These are phyloP conservation scores for Phytopythium sindhum DNA, from an alignment of 352 stramenopile genomes.

Conservation along the genomic window DNA sequence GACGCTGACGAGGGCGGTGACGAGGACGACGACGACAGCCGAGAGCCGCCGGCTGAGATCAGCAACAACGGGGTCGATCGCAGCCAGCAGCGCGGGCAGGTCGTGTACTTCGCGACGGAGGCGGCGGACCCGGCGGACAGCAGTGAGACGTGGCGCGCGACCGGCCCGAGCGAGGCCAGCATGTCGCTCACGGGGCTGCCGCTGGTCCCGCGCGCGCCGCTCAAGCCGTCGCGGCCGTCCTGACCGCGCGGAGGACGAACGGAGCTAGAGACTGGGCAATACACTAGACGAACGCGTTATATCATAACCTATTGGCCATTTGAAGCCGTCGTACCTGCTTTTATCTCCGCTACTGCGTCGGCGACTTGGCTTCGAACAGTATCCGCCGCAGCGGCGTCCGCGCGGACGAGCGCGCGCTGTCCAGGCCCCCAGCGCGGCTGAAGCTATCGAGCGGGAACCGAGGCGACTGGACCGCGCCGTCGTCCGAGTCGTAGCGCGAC, in stretches of 20 bases:
- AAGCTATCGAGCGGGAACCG: constrained; percentile 59
- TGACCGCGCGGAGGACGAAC: too few species aligned
- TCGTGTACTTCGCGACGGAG: constrained; percentile 63
- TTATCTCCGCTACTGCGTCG: background rate
- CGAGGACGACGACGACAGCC: constrained; percentile 6
- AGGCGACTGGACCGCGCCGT: constrained; percentile 58
- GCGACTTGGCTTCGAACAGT: constrained; percentile 1
- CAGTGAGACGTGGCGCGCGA: constrained; percentile 10
- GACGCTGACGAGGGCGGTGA: background rate
- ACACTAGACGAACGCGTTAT: background rate
- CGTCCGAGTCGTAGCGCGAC: constrained; percentile 82
- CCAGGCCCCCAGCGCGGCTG: constrained; percentile 40
- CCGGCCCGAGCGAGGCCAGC: constrained; percentile 17
- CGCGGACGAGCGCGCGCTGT: background rate
- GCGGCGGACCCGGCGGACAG: constrained; percentile 11
- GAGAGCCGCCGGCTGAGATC: constrained; percentile 16
- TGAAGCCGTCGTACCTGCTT: background rate
- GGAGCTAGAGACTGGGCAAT: background rate
- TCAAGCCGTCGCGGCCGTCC: constrained; percentile 4
- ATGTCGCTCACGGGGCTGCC: constrained; percentile 61
- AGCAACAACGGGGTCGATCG: constrained; percentile 12
- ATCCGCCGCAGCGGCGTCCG: constrained; percentile 1
- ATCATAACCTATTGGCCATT: background rate
- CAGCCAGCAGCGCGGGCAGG: constrained; percentile 2
- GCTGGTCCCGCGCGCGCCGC: constrained; percentile 24